Base-by-base conservation (phyloP, 2,329 filamentous ascomycete genomes). In the Claviceps digitariae region DNA sequence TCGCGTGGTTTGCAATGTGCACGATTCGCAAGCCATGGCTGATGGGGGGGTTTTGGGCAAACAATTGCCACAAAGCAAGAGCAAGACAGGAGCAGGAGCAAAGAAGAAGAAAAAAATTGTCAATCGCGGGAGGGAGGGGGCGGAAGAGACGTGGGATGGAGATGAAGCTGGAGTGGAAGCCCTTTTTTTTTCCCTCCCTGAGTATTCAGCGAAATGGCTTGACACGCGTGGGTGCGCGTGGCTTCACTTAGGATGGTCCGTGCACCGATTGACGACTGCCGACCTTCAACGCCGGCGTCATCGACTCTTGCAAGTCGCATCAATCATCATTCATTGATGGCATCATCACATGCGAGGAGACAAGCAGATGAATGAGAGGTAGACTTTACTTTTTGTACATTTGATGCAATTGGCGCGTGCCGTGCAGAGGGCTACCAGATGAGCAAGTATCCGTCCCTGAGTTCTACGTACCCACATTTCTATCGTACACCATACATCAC, bases 1-100 rank as follows among this genome's bases (percentile, higher is more conserved):
- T 55, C 67, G 65, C 44, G 44, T 46, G 56, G 75, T 67, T 63
- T 74, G 72, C 44, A 67, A 62, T 57, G 69, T 68, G 64, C 75
- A 78, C 63, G 66, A 71, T 60, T 74, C 70, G 62, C 74, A 76
- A 54, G 74, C 72, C 72, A 78, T 63, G 54, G 54, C 36, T 50
- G 53, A 57, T 52, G 55, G 57, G 43, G 27, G 27, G 27, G 8
- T 4, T 29, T 29, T 51, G 27, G 6, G 46, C 7, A 13, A 12
- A 23, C 20, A 10, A 43, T 43, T 43, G 40, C n/a, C 40, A 29
- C 27, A 8, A 8, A 29, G 40, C 7, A 44, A 17, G 10, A 25
- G 2, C 10, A 43, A n/a, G 40, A 43, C 4, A 6, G 20, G n/a
- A n/a, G n/a, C n/a, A n/a, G n/a, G n/a, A n/a, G n/a, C n/a, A 41